Percentiles rank a stretch among this genome's conserved stretches.
phyloP scores from a whole-genome alignment of 73 alveolate genomes.

The Loxodes magnus region DNA sequence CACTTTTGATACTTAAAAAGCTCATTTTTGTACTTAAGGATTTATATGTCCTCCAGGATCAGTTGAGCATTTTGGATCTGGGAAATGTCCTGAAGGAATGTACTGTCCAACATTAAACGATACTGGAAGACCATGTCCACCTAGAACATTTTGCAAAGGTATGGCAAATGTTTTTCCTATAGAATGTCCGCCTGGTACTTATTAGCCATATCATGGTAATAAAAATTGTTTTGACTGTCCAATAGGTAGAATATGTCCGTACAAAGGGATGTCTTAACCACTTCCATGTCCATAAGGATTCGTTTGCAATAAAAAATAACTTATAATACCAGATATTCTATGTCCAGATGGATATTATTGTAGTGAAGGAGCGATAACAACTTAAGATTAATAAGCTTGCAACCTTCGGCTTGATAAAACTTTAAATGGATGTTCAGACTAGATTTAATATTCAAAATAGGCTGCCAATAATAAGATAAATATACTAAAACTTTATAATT shows the following conservation, averaged over 20 bases:
- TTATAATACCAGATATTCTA: conserved; percentile 31
- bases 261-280: conserved; percentile 48
- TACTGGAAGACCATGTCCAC: conserved; percentile 60
- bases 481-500: no score
- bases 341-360: conserved; percentile 70
- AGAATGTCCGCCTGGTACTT: conserved; percentile 64
- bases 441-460: no score
- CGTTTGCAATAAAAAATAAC: conserved; percentile 51
- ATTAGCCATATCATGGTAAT: conserved; percentile 47
- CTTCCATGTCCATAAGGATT: conserved; percentile 59
- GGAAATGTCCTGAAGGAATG: conserved; percentile 59
- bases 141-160: conserved; percentile 63
- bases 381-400: no score
- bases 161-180: conserved; percentile 53
- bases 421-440: no score
- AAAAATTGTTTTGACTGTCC: conserved; percentile 65
- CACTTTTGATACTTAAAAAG: conserved; percentile 16
- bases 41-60: conserved; percentile 56
- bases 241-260: conserved; percentile 58
- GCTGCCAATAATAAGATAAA: no score
- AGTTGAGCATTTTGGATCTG: conserved; percentile 36
- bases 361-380: conserved; percentile 44
- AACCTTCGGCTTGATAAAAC: no score
- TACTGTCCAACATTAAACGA: conserved; percentile 50
- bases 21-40: conserved; percentile 45